Evolutionary conservation across 768 basidiomycete species (phyloP), one percentile per base, ranked within the genome.

Genomic region (Macrocybe gigantea): DNA sequence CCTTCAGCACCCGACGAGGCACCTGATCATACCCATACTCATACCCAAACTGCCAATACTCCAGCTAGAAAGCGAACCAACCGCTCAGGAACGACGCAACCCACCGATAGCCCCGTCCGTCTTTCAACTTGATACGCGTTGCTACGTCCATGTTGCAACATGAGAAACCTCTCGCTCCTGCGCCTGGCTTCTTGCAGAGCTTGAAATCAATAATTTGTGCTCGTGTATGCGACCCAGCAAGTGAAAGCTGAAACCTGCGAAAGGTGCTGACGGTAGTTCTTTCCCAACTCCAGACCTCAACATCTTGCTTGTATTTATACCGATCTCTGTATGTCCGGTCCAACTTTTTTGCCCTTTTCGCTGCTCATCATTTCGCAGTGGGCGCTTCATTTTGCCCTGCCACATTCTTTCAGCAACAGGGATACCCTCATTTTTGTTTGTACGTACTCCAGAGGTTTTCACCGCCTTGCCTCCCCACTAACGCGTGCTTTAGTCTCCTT

Each of bases 391-490:
- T 89, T 85, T 42, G 73, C 74, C 0, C 50, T 80, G 30, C 70
- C 73, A 1, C 49, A 56, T 29, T 56, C 61, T 2, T 52, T 59
- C 43, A 51, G 46, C 32, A 72, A 65, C 41, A 65, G 67, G 50
- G 63, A 87, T 56, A 87, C 81, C 6, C 64, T 88, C 10, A 66
- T 88, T 50, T 90, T 90, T 50, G 71, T 89, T 50, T 83, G 89
- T 89, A 57, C 57, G 87, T 72, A 35, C 34, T 37, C 44, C 11
- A 22, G 22, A 22, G 22, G 22, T 22, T 22, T 22, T 22, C 22
- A 22, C 22, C 22, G 22, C 22, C 22, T 22, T 22, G 22, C 22
- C 22, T 22, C 22, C 22, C 22, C 22, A 4, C 22, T 22, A 22
- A 22, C 22, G 22, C 15, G 34, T 45, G 31, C 31, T 36, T 22